Percentiles rank a stretch among this genome's conserved stretches.
phyloP scores from a whole-genome alignment of 2,329 filamentous ascomycete genomes.

The Phyllosticta paracitricarpa region DNA sequence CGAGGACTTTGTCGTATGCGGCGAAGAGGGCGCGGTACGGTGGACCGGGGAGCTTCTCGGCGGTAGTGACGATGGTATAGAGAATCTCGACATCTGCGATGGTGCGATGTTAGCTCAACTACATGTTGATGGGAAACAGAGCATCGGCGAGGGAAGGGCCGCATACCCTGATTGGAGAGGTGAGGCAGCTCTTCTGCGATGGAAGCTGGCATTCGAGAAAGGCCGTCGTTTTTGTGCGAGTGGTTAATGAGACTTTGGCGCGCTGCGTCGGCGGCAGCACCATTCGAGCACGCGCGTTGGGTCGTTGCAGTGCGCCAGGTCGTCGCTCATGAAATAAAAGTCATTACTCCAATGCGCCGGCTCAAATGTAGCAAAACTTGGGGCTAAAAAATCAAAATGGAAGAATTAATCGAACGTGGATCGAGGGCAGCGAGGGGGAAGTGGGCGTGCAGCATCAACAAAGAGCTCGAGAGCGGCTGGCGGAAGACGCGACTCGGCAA shows the following conservation, averaged over 20 bases:
- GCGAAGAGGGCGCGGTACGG: slow-evolving; percentile 70
- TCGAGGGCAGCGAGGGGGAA: not conserved
- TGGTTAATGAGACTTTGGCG: slow-evolving; percentile 14
- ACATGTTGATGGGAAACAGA: not conserved
- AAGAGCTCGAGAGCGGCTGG: not conserved
- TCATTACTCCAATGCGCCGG: slow-evolving; percentile 4
- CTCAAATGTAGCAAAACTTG: not conserved
- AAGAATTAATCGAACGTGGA: slow-evolving; percentile 3
- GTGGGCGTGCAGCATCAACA: not conserved
- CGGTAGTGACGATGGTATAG: slow-evolving; percentile 64
- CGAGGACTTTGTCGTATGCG: slow-evolving; percentile 70
- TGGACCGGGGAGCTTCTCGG: slow-evolving; percentile 55
- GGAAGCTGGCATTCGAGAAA: slow-evolving; percentile 32
- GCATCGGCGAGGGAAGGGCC: not conserved
- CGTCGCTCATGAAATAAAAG: slow-evolving; percentile 5
- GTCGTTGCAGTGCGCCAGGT: slow-evolving; percentile 1
- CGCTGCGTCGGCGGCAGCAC: slow-evolving; percentile 27
- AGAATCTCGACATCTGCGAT: slow-evolving; percentile 64
- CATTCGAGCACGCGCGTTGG: slow-evolving; percentile 23
- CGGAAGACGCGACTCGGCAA: not conserved
- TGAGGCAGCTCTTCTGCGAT: slow-evolving; percentile 29
- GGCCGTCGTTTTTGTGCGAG: slow-evolving; percentile 17
- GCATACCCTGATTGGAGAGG: slow-evolving; percentile 27
- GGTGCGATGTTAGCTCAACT: not conserved
- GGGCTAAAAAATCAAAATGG: slow-evolving; percentile 4